phyloP scores from a whole-genome alignment of 768 basidiomycete genomes.

The Suillus brevipes region DNA sequence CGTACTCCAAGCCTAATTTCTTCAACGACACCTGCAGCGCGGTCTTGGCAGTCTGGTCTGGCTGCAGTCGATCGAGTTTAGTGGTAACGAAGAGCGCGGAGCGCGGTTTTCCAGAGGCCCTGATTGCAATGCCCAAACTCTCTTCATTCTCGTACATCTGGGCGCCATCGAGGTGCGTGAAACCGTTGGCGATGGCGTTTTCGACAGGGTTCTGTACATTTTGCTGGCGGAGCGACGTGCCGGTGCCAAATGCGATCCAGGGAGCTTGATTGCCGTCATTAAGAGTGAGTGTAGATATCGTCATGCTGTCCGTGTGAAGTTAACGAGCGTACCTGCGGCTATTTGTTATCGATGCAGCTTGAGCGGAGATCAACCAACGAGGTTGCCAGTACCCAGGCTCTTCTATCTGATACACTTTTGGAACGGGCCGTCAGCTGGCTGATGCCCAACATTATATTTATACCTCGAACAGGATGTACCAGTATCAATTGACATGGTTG shows the following conservation, averaged over 20 bases:
- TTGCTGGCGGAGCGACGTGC: conserved; percentile 29
- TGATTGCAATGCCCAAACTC: conserved; percentile 34
- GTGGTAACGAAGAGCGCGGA: conserved; percentile 50
- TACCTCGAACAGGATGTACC: background rate
- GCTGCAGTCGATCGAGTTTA: conserved; percentile 51
- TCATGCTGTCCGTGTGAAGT: conserved; percentile 16
- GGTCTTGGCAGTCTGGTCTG: conserved; percentile 45
- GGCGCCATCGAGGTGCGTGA: conserved; percentile 17
- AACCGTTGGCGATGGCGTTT: conserved; percentile 36
- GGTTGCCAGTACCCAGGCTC: background rate
- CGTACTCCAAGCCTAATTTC: conserved; percentile 38
- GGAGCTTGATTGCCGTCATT: conserved; percentile 41
- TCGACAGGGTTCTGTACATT: conserved; percentile 22
- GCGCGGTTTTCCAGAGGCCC: conserved; percentile 33
- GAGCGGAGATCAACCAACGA: background rate
- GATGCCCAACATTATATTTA: background rate
- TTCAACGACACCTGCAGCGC: conserved; percentile 15
- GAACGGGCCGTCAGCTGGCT: background rate
- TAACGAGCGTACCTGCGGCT: background rate
- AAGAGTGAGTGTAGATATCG: conserved; percentile 28
- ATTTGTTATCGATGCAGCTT: background rate
- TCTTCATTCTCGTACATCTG: conserved; percentile 25
- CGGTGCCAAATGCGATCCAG: conserved; percentile 35
- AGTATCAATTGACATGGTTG: background rate
- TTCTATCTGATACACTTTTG: background rate